These are phyloP conservation scores for Fraxinus quadrangulata DNA, from an alignment of 257 asterid species.

Conservation along the genomic window DNA sequence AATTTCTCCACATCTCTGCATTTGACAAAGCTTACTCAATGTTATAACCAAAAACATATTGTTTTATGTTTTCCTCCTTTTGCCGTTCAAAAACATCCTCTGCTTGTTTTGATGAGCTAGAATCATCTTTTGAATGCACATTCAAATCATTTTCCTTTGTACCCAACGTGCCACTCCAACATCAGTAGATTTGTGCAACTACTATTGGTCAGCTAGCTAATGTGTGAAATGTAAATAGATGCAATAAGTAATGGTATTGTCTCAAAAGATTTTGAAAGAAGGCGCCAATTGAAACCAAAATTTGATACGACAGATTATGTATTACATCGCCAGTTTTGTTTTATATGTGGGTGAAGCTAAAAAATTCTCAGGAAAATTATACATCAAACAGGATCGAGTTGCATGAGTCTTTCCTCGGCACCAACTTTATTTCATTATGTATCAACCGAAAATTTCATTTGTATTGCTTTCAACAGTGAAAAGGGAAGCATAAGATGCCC, in stretches of 20 bases:
- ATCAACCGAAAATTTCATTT: no score
- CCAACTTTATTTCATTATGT: no score
- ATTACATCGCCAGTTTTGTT: no score
- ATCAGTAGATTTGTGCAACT: neutral
- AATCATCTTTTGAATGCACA: constrained; percentile 73
- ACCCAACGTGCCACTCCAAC: constrained; percentile 48
- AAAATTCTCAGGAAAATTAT: no score
- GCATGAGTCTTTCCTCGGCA: no score
- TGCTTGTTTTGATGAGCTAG: constrained; percentile 57
- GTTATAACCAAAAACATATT: constrained; percentile 90
- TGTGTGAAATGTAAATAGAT: neutral
- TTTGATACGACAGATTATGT: no score
- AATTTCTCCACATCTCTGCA: constrained; percentile 89
- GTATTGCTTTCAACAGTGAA: no score
- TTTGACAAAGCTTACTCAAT: constrained; percentile 85
- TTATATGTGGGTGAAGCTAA: no score
- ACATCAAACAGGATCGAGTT: no score
- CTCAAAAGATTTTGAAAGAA: no score
- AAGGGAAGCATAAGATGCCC: neutral
- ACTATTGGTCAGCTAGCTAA: neutral
- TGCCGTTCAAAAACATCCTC: constrained; percentile 77
- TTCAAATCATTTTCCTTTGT: constrained; percentile 90
- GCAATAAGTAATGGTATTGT: no score
- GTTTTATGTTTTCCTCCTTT: constrained; percentile 65
- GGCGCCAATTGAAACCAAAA: no score